These are phyloP conservation scores for Galerina sulciceps DNA, from an alignment of 768 basidiomycete species.

Conservation along the genomic window DNA sequence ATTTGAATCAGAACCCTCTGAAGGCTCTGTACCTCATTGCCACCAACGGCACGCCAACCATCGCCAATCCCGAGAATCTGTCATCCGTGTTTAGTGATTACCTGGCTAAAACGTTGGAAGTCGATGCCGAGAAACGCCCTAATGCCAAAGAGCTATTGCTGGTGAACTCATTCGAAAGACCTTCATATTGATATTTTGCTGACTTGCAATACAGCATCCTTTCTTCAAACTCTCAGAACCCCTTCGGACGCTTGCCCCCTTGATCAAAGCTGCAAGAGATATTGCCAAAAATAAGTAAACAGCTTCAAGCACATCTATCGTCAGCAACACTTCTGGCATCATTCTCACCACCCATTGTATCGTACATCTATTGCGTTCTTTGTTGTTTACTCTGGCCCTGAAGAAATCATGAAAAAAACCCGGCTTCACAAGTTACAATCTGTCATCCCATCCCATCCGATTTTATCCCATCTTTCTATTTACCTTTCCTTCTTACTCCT, in stretches of 20 bases:
- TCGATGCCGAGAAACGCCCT: constrained; percentile 93
- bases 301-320: background rate
- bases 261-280: constrained; percentile 92
- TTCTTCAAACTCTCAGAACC: constrained; percentile 92
- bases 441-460: background rate
- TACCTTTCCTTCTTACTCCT: background rate
- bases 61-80: constrained; percentile 83
- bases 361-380: constrained; percentile 26
- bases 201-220: constrained; percentile 58
- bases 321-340: background rate
- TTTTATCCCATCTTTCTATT: constrained; percentile 2
- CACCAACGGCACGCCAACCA: constrained; percentile 96
- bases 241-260: constrained; percentile 79
- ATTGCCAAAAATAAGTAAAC: constrained; percentile 67
- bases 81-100: constrained; percentile 88
- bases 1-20: constrained; percentile 94
- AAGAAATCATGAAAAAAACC: constrained; percentile 9
- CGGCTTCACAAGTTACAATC: constrained; percentile 4
- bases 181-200: background rate
- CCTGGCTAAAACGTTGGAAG: constrained; percentile 85
- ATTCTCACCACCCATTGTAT: constrained; percentile 16
- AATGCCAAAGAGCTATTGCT: constrained; percentile 80
- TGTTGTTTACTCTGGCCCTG: constrained; percentile 15
- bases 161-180: constrained; percentile 40
- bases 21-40: constrained; percentile 98